phyloP scores from a whole-genome alignment of 305 asterid genomes.

The Rubia peregrina region DNA sequence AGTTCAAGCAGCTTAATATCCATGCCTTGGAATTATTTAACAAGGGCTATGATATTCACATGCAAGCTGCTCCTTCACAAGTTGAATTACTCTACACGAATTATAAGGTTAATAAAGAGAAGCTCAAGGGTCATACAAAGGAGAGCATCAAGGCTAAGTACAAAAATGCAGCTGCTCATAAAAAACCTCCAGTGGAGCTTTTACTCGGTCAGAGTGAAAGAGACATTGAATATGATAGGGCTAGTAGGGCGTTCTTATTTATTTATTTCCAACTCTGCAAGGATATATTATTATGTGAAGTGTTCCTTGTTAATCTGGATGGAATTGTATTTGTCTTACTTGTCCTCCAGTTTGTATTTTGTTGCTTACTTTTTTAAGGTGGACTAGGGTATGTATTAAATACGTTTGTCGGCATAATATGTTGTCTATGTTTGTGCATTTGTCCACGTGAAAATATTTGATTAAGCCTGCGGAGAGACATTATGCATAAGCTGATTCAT shows the following conservation, averaged over 20 bases:
- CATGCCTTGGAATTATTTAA: constrained; percentile 99
- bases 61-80: constrained; percentile 99
- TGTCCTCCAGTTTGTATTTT: background rate
- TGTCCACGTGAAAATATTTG: background rate
- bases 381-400: background rate
- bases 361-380: constrained; percentile 9
- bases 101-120: constrained; percentile 67
- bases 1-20: constrained; percentile 85
- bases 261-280: background rate
- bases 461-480: no score
- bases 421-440: background rate
- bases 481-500: no score
- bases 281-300: no score
- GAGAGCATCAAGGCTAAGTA: constrained; percentile 81
- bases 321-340: background rate
- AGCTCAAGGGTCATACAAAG: constrained; percentile 71
- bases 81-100: constrained; percentile 77
- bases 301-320: background rate
- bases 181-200: constrained; percentile 73
- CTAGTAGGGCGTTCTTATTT: constrained; percentile 43
- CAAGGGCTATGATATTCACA: constrained; percentile 90
- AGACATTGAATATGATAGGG: constrained; percentile 91
- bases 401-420: background rate
- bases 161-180: constrained; percentile 87
- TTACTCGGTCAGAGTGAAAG: constrained; percentile 87